phyloP scores from a whole-genome alignment of 1,139 yeast species.

The Kazachstania sp. region DNA sequence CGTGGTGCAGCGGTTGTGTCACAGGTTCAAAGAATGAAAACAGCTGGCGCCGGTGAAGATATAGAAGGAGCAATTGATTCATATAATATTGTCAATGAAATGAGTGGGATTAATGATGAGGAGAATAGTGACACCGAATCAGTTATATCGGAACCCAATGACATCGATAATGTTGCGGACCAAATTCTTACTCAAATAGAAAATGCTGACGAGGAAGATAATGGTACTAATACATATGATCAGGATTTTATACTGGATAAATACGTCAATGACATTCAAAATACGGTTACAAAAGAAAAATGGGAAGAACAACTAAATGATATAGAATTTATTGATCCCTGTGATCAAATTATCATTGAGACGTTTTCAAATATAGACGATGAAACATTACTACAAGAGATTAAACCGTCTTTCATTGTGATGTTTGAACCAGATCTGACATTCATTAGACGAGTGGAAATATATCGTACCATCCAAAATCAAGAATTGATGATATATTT shows the following conservation, averaged over 20 bases:
- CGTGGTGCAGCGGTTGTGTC: constrained; percentile 75
- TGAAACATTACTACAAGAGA: constrained; percentile 54
- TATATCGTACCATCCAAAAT: constrained; percentile 59
- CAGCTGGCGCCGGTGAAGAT: constrained; percentile 35
- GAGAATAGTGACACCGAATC: background rate
- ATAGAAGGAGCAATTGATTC: constrained; percentile 30
- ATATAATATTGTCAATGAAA: constrained; percentile 26
- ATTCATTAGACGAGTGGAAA: constrained; percentile 75
- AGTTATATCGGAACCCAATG: constrained; percentile 11
- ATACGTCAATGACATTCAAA: background rate
- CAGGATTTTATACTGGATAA: constrained; percentile 8
- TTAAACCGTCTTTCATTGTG: constrained; percentile 69
- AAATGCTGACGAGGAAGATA: constrained; percentile 3
- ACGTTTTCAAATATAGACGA: constrained; percentile 45
- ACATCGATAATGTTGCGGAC: constrained; percentile 16
- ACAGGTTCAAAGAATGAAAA: constrained; percentile 33
- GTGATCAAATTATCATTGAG: constrained; percentile 51
- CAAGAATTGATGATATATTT: constrained; percentile 58
- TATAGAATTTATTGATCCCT: constrained; percentile 34
- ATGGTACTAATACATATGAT: constrained; percentile 23
- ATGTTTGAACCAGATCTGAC: constrained; percentile 83
- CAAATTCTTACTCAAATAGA: constrained; percentile 6
- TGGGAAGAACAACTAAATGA: constrained; percentile 17
- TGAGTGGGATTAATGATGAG: constrained; percentile 4
- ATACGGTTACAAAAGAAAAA: constrained; percentile 11